These are phyloP conservation scores for Linderniella brevidens DNA, from an alignment of 257 asterid genomes.

Conservation along the genomic window DNA sequence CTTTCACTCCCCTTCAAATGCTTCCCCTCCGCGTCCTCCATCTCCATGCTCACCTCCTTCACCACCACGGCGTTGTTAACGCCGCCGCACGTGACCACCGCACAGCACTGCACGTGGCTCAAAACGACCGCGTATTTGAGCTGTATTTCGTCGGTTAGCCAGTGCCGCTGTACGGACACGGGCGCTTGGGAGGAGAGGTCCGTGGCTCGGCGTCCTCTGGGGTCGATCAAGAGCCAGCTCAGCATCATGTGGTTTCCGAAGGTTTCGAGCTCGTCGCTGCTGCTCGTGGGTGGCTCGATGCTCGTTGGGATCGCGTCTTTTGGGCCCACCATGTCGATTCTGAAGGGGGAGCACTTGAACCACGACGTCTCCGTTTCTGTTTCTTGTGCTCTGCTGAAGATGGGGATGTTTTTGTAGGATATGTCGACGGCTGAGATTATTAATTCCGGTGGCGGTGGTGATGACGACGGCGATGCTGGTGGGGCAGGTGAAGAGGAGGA, in stretches of 20 bases:
- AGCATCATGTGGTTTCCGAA: conserved; percentile 15
- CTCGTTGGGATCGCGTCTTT: conserved; percentile 53
- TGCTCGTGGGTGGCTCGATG: conserved; percentile 18
- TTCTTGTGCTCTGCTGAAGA: conserved; percentile 35
- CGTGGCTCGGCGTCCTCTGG: conserved; percentile 26
- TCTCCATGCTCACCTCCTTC: conserved; percentile 58
- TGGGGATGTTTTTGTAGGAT: conserved; percentile 17
- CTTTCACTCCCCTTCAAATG: conserved; percentile 71
- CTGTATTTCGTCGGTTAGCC: conserved; percentile 79
- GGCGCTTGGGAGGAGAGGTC: conserved; percentile 58
- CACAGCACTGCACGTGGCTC: conserved; percentile 15
- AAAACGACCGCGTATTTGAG: conserved; percentile 33
- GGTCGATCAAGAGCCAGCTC: conserved; percentile 74
- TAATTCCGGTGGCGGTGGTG: conserved; percentile 11
- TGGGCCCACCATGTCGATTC: conserved; percentile 64
- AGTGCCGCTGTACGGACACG: conserved; percentile 57
- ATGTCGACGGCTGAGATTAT: conserved; percentile 74
- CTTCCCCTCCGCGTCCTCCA: conserved; percentile 67
- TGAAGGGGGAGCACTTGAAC: conserved; percentile 79
- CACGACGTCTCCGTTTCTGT: conserved; percentile 53
- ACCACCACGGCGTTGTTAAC: conserved; percentile 66
- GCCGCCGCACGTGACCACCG: conserved; percentile 48
- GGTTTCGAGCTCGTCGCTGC: conserved; percentile 13
- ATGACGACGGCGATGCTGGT: conserved; percentile 1
- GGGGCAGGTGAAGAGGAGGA: conserved; percentile 3